These are phyloP conservation scores for Cicer bijugum DNA, from an alignment of 306 rosid genomes.

Conservation along the genomic window DNA sequence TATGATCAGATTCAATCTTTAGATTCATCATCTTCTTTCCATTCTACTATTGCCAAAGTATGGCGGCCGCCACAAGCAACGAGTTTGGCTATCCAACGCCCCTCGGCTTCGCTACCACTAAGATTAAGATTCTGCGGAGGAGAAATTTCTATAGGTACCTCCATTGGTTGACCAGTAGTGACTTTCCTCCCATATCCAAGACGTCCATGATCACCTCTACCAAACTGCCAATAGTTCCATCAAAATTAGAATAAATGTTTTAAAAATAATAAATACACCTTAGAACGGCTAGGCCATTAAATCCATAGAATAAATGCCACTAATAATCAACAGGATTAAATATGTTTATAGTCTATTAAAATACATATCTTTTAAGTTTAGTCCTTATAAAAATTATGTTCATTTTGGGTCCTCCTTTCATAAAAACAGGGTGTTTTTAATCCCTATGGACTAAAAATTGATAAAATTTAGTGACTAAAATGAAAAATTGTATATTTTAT, in stretches of 20 bases:
- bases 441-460: too few species aligned
- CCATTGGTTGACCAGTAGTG: slow-evolving; percentile 94
- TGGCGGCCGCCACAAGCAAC: slow-evolving; percentile 98
- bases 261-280: not conserved
- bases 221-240: slow-evolving; percentile 62
- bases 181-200: slow-evolving; percentile 97
- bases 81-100: slow-evolving; percentile 78
- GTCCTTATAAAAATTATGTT: too few species aligned
- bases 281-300: not conserved
- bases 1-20: slow-evolving; percentile 39
- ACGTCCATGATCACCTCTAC: slow-evolving; percentile 97
- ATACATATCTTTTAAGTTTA: too few species aligned
- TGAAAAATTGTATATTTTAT: too few species aligned
- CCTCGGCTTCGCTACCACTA: slow-evolving; percentile 47
- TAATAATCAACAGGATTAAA: not conserved
- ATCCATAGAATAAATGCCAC: not conserved
- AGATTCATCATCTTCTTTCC: slow-evolving; percentile 63
- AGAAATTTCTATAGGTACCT: slow-evolving; percentile 75
- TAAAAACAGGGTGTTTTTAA: too few species aligned
- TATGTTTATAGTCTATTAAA: too few species aligned
- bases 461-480: too few species aligned
- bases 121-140: slow-evolving; percentile 49
- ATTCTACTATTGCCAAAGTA: slow-evolving; percentile 81
- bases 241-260: slow-evolving; percentile 6
- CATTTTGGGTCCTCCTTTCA: too few species aligned